Evolutionary conservation across 495 filamentous ascomycete species (phyloP), one percentile per base, ranked within the genome.

Genomic region (Penicillium lividum): DNA sequence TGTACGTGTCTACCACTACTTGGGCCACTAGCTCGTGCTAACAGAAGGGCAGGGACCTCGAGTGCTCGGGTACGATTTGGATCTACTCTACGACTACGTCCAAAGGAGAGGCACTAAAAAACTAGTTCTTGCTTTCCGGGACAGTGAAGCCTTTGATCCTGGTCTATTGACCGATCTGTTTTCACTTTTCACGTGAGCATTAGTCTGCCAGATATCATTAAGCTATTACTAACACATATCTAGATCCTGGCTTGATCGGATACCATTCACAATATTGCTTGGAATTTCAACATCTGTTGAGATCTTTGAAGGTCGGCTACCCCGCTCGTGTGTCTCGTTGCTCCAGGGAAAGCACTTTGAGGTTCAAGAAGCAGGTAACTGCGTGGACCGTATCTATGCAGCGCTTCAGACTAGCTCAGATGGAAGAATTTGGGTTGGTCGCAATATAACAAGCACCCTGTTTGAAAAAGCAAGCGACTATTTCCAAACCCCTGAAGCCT

Each of bases 251-350:
- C 73, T 84, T 45, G 85, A 92, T 71, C 88, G 93, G n/a, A 92
- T 97, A 63, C 92, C 90, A 8, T 92, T 98, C 60, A 85, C 91
- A 3, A 76, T 95, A 4, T 73, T 98, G 13, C 90, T 98, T 60
- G 92, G 92, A 22, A 84, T 98, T 44, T 92, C 91, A 7, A 98
- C 95, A 0, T 95, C 93, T 1, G 82, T 94, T 11, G 92, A 96
- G 54, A 79, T 93, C 11, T 95, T 98, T 64, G 89, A 96, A 67
- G 84, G 88, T 49, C 86, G 92, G 49, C 80, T 98, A 45, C 80
- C 92, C n/a, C 86, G 87, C 63, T 82, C 86, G 9, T 86, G 86
- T 27, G 85, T 89, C 53, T 82, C 86, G 44, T 75, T 81, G 49
- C 78, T 97, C 25, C 77, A 86, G 54, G 93, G 93, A 11, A 80